These are phyloP conservation scores for Aspergillus haitiensis DNA, from an alignment of 495 filamentous ascomycete species.

Conservation along the genomic window DNA sequence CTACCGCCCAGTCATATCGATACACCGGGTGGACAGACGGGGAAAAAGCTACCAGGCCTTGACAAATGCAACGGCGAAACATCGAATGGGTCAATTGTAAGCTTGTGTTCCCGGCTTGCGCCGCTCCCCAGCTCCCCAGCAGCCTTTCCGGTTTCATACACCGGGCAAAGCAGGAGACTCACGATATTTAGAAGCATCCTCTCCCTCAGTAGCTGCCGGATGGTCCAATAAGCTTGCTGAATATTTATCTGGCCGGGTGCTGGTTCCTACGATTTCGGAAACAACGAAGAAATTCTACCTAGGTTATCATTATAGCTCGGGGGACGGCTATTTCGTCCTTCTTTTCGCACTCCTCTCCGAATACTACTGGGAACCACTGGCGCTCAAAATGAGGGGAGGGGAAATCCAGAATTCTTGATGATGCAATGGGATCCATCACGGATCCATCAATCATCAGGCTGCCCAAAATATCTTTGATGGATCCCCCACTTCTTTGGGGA, in stretches of 20 bases:
- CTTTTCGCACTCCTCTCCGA: constrained; percentile 8
- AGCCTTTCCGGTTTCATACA: constrained; percentile 54
- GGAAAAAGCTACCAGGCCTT: constrained; percentile 25
- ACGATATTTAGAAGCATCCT: constrained; percentile 39
- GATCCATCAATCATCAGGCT: background rate
- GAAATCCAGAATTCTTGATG: constrained; percentile 7
- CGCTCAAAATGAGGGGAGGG: constrained; percentile 5
- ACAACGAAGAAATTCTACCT: constrained; percentile 22
- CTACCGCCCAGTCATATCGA: constrained; percentile 12
- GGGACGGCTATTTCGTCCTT: constrained; percentile 9
- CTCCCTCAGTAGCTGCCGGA: constrained; percentile 39
- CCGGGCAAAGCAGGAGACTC: constrained; percentile 52
- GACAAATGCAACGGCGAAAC: constrained; percentile 14
- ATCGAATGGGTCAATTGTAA: constrained; percentile 25
- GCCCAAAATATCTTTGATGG: background rate
- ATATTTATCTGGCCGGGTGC: constrained; percentile 26
- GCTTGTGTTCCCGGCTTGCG: constrained; percentile 37
- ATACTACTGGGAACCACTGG: constrained; percentile 5
- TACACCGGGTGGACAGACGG: constrained; percentile 40
- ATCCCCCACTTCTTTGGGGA: constrained; percentile 8
- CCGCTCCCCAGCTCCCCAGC: constrained; percentile 35
- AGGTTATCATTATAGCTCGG: constrained; percentile 21
- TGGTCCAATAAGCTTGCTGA: constrained; percentile 35
- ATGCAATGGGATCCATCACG: constrained; percentile 13
- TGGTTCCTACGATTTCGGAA: constrained; percentile 32